Evolutionary conservation across 768 basidiomycete species (phyloP), one percentile per base, ranked within the genome.

Genomic region (Lactarius vividus): DNA sequence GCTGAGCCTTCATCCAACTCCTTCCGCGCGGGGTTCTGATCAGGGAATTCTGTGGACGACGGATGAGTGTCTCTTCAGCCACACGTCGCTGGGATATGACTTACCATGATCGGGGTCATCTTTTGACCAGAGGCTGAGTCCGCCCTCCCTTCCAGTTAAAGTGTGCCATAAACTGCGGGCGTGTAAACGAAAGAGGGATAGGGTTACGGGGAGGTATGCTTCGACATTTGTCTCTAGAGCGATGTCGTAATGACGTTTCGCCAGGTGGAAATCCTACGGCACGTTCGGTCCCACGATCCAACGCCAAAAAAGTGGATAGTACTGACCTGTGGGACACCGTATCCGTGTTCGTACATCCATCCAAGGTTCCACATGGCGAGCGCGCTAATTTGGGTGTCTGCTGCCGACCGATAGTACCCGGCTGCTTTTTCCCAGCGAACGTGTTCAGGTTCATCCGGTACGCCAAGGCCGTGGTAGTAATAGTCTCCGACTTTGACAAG

Each of bases 291-390:
- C 40, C 26, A 56, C 23, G 58, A 16, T 18, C 40, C 29, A 65
- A 55, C 40, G 33, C 33, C 33, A n/a, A 2, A 3, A 23, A 33
- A 35, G 13, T 35, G 54, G 8, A 33, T 33, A 33, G 9, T 2
- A 33, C 79, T 68, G 67, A 92, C 93, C 82, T 91, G 89, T 29
- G 91, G 86, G 0, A 98, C 92, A 2, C 97, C 97, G 26, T 92
- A 75, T 0, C 97, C 97, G 71, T 94, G 93, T 78, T 98, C 96
- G 75, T 98, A 98, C 97, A 98, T 98, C 92, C 93, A 98, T 1
- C 96, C 97, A 13, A 98, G 78, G 73, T 98, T 97, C 94, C 94
- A 98, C 88, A 97, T 93, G 1, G 97, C 95, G 69, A 98, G 80
- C 1, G 97, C 94, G 71, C 94, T 97, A 71, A 90, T 71, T 67